Percentiles rank a stretch among this genome's conserved stretches.
Evolutionary conservation across 73 alveolate genomes (phyloP).

Genomic region (Paramecium sexaurelia): DNA sequence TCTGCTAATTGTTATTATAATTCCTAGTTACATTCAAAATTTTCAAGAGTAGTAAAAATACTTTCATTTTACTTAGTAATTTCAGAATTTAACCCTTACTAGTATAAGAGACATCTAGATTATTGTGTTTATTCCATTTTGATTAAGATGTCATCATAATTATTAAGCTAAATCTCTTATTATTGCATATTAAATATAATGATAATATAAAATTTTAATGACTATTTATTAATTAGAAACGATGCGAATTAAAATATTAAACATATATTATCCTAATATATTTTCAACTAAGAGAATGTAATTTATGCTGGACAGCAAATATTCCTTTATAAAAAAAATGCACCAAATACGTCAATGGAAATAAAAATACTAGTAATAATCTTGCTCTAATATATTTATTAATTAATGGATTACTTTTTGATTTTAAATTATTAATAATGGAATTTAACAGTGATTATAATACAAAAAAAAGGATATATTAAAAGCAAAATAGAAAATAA

Average conservation of each 20-base stretch:
- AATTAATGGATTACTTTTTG: neutral
- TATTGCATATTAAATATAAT: neutral
- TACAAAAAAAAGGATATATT: neutral
- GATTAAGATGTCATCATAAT: neutral
- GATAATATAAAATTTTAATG: neutral
- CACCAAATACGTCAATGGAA: neutral
- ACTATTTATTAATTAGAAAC: neutral
- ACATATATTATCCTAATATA: neutral
- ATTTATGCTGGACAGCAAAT: neutral
- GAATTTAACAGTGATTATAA: conserved; percentile 12
- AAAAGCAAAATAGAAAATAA: neutral
- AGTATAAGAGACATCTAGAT: neutral
- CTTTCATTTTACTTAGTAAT: neutral
- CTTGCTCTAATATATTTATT: neutral
- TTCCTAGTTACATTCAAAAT: neutral
- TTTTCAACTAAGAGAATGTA: neutral
- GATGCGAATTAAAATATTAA: neutral
- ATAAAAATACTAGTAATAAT: neutral
- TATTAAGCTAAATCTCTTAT: neutral
- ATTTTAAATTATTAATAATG: conserved; percentile 43
- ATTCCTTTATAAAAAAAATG: neutral
- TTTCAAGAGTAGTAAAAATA: neutral
- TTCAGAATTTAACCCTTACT: neutral
- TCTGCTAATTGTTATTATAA: neutral
- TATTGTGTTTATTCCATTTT: neutral